phyloP scores from a whole-genome alignment of 495 filamentous ascomycete genomes.

The Collariella sp. region DNA sequence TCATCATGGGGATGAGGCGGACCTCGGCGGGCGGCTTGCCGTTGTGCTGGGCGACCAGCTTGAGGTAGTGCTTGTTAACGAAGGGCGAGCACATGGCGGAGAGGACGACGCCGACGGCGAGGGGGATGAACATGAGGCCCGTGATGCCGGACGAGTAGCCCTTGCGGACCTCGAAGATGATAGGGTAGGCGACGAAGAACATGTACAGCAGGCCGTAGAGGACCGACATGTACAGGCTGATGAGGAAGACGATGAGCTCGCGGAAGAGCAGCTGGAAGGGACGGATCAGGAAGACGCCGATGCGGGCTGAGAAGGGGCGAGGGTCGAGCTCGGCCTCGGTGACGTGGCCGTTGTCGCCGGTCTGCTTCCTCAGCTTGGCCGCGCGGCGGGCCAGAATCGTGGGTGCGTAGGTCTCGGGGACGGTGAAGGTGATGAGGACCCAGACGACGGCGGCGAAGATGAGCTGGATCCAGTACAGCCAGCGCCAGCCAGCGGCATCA shows the following conservation, averaged over 20 bases:
- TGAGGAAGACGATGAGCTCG: constrained; percentile 71
- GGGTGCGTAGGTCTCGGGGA: constrained; percentile 73
- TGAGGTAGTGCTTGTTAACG: constrained; percentile 71
- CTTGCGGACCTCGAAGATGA: constrained; percentile 70
- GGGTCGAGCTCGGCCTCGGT: constrained; percentile 67
- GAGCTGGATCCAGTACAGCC: constrained; percentile 78
- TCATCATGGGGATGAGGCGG: constrained; percentile 79
- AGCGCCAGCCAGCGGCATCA: constrained; percentile 65
- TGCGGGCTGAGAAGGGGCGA: constrained; percentile 52
- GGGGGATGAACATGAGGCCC: constrained; percentile 73
- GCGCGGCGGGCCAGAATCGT: constrained; percentile 58
- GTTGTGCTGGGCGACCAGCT: constrained; percentile 46
- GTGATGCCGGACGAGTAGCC: constrained; percentile 62
- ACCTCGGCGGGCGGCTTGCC: constrained; percentile 67
- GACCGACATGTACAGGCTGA: constrained; percentile 70
- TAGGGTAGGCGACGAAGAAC: constrained; percentile 75
- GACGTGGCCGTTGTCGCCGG: constrained; percentile 55
- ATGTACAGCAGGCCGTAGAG: constrained; percentile 74
- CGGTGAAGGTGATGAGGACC: constrained; percentile 66
- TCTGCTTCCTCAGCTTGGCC: constrained; percentile 54
- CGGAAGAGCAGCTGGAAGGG: constrained; percentile 73
- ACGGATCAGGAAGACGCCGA: constrained; percentile 60
- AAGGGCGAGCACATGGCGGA: constrained; percentile 58
- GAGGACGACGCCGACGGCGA: constrained; percentile 56
- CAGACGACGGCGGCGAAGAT: constrained; percentile 60